A percentile compares a stretch with the other conserved stretches of the same genome.
These are phyloP conservation scores for Corymbia maculata DNA, from an alignment of 345 rosid species.

Conservation along the genomic window DNA sequence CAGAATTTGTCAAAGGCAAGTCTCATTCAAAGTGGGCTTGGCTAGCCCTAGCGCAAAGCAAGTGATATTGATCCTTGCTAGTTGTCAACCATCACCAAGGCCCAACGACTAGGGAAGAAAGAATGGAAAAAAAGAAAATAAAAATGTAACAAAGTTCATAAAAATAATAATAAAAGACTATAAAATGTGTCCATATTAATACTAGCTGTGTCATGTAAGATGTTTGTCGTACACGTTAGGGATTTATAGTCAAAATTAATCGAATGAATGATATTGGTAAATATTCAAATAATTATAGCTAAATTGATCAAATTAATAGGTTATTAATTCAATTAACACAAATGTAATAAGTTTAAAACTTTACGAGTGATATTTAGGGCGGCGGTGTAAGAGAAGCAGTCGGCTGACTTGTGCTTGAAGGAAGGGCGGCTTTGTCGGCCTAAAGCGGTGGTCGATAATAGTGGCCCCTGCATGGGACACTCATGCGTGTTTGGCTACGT, in stretches of 20 bases:
- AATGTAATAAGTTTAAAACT: too few relatives aligned
- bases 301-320: too few relatives aligned
- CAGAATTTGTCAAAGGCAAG: not conserved
- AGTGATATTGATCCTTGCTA: not conserved
- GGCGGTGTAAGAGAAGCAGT: not conserved
- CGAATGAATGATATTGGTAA: too few relatives aligned
- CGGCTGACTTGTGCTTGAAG: not conserved
- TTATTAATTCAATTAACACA: too few relatives aligned
- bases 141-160: too few relatives aligned
- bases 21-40: not conserved
- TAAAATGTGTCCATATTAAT: too few relatives aligned
- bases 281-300: too few relatives aligned
- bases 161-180: too few relatives aligned
- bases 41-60: not conserved
- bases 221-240: fast-evolving
- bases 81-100: fast-evolving
- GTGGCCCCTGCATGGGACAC: not conserved
- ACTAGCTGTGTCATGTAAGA: too few relatives aligned
- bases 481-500: not conserved
- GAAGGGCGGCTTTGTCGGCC: not conserved
- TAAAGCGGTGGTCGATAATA: not conserved
- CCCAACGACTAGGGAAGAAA: fast-evolving
- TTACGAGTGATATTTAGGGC: too few relatives aligned
- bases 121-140: too few relatives aligned
- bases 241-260: too few relatives aligned